These are phyloP conservation scores for Ogataea pini DNA, from an alignment of 805 yeast genomes.

Conservation along the genomic window DNA sequence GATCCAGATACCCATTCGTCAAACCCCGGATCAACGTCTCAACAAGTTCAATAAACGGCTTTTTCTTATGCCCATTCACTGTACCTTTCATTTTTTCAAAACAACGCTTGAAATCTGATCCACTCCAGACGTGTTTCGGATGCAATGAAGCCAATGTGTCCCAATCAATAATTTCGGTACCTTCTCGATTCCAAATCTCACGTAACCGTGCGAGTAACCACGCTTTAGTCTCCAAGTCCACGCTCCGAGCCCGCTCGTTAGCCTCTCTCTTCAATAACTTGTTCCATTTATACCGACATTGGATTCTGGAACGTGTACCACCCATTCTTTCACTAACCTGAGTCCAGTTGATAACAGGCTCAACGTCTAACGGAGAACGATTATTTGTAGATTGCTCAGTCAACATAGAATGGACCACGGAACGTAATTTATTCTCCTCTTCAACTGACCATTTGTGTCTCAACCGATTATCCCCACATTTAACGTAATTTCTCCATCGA, in stretches of 20 bases:
- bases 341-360: conserved; percentile 81
- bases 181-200: conserved; percentile 43
- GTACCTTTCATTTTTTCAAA: conserved; percentile 60
- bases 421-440: conserved; percentile 66
- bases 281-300: conserved; percentile 95
- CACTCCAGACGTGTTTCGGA: conserved; percentile 52
- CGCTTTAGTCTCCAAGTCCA: conserved; percentile 47
- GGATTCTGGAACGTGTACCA: conserved; percentile 86
- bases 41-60: conserved; percentile 36
- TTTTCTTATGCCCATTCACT: conserved; percentile 49
- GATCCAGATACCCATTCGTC: conserved; percentile 7
- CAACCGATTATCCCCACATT: conserved; percentile 79
- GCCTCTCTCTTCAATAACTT: conserved; percentile 69
- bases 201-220: conserved; percentile 51
- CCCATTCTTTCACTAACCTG: conserved; percentile 86
- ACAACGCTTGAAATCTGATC: conserved; percentile 59
- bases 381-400: conserved; percentile 33
- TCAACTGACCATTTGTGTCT: conserved; percentile 81
- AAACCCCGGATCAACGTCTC: conserved; percentile 24
- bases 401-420: conserved; percentile 54
- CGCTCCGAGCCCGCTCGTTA: conserved; percentile 42
- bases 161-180: conserved; percentile 51
- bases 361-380: conserved; percentile 24
- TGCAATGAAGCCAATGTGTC: conserved; percentile 50
- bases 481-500: conserved; percentile 92